Base-by-base conservation (phyloP, 2,329 filamentous ascomycete genomes). In the Didymella sp. region DNA sequence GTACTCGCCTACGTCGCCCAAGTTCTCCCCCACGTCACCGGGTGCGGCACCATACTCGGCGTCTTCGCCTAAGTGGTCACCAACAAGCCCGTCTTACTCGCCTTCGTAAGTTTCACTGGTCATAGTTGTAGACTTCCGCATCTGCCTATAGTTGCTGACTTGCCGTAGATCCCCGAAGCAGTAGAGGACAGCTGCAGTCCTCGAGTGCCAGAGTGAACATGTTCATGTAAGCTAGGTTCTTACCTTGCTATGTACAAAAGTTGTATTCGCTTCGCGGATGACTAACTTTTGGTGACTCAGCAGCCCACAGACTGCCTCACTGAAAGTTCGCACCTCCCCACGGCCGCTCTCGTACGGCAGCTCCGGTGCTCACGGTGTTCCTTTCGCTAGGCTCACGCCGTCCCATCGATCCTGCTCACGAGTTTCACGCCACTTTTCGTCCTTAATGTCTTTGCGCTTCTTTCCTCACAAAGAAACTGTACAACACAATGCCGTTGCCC, bases 1-100 rank as follows among this genome's bases (percentile, higher is more conserved):
- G 4, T 89, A 89, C 76, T 77, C 74, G 13, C 76, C 77, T 13
- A 77, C 76, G 1, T 76, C 72, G 21, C 75, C 75, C 0, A 71
- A 69, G 42, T 76, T 79, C 64, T 80, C 78, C 58, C 78, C 79
- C 22, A 80, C 67, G 21, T 70, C 67, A 38, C 67, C 67, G 50
- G 66, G 66, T 45, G 74, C 62, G 35, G 60, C 60, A 41, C 58
- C 58, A 57, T 73, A 71, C 57, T 66, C 63, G 43, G 56, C 56
- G 24, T 47, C 55, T 12, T 56, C 57, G 41, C 76, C 76, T 31
- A 76, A 77, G 56, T 78, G 72, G 68, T 84, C 81, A 63, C 82
- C 82, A 31, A 76, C 72, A 19, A 71, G 67, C 47, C 74, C 74
- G 28, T 66, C 66, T 21, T 81, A 79, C 62, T 80, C 78, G 59